phyloP scores from a whole-genome alignment of 768 basidiomycete genomes.

The Clavulina sp. region DNA sequence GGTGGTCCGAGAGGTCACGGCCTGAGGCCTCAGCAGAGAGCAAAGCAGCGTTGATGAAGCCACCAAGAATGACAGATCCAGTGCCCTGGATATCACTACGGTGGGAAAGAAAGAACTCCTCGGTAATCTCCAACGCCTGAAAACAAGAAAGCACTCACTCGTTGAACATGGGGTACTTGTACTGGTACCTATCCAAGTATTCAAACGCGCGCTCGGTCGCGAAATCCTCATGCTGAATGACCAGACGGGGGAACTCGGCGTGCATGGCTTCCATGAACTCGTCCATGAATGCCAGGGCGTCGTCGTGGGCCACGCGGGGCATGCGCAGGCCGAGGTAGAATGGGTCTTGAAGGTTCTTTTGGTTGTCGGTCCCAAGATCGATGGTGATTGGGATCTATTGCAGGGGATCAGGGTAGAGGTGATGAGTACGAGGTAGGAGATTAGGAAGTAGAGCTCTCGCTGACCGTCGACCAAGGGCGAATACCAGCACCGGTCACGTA shows the following conservation, averaged over 20 bases:
- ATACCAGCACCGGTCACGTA: conserved; percentile 50
- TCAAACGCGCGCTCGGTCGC: conserved; percentile 72
- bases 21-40: conserved; percentile 58
- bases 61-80: conserved; percentile 55
- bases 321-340: conserved; percentile 59
- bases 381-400: conserved; percentile 40
- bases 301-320: too few relatives aligned
- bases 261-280: conserved; percentile 81
- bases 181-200: conserved; percentile 42
- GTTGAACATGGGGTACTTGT: conserved; percentile 58
- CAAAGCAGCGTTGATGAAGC: conserved; percentile 65
- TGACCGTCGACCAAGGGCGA: conserved; percentile 56
- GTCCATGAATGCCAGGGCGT: conserved; percentile 88
- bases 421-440: too few relatives aligned
- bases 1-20: conserved; percentile 47
- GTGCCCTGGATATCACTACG: conserved; percentile 41
- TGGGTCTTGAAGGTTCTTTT: conserved; percentile 38
- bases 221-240: conserved; percentile 90
- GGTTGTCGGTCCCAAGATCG: conserved; percentile 66
- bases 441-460: conserved; percentile 39
- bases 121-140: too few relatives aligned
- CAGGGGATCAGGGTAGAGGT: too few relatives aligned
- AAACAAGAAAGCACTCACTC: conserved; percentile 48
- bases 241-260: conserved; percentile 53
- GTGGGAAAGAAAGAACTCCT: conserved; percentile 52